Evolutionary conservation across 2,329 filamentous ascomycete genomes (phyloP), one percentile per base, ranked within the genome.

Genomic region (Fusarium tanahbumbuense): DNA sequence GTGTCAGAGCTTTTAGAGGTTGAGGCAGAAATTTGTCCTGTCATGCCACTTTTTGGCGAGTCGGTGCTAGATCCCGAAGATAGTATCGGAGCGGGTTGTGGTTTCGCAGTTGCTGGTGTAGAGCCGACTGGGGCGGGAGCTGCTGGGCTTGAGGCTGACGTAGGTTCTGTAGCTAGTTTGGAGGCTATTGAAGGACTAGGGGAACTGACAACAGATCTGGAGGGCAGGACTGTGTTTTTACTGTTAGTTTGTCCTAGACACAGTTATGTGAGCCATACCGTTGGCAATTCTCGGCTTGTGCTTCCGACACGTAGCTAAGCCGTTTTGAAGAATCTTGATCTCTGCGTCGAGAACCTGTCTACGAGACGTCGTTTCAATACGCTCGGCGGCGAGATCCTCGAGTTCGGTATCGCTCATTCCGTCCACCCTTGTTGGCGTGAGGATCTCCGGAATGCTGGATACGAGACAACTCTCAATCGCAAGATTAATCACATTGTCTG

Each of bases 391-490:
- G 6, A 56, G 53, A 1, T 47, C 41, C 9, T 18, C 13, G 6
- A 56, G 53, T 4, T 30, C 10, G 5, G 8, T 15, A 6, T 46
- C 40, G 9, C 16, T 13, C 28, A 56, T 37, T 5, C 8, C 45
- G 53, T 59, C 41, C 10, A 86, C 78, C 1, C 70, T 73, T 1
- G 74, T 75, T 2, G 81, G 76, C 0, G 80, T 83, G 32, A 87
- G 76, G 5, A 87, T 83, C 0, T 64, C 56, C 1, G 80, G 78
- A 1, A 87, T 60, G 3, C 82, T 78, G 1, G 60, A 72, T 0
- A 87, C 73, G 1, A 87, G 79, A 46, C 83, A 85, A 32, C 82
- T 83, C 67, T 87, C 85, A 1, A 85, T 77, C 0, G 80, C 84
- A 1, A 86, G 76, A n/a, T 80, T 84, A 20, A 82, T 78, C 12